These are phyloP conservation scores for Collybia sp. DNA, from an alignment of 768 basidiomycete genomes.

Conservation along the genomic window DNA sequence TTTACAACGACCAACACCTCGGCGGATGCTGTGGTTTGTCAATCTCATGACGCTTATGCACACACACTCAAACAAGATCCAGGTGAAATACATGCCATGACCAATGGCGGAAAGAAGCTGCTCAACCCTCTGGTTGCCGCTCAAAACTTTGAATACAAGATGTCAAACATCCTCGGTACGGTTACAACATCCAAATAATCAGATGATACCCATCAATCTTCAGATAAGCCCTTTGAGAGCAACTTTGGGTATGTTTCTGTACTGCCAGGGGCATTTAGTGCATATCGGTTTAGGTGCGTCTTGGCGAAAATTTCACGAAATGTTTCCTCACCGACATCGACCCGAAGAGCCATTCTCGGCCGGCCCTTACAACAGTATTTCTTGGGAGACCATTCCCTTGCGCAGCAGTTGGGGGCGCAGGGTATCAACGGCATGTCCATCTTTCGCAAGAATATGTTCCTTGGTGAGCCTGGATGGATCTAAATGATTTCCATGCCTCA, in stretches of 20 bases:
- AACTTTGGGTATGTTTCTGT: slow-evolving; percentile 97
- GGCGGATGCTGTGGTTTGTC: slow-evolving; percentile 86
- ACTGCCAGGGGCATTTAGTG: slow-evolving; percentile 88
- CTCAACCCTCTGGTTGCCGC: slow-evolving; percentile 53
- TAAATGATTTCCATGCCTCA: no score
- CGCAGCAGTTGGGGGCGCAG: no score
- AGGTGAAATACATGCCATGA: slow-evolving; percentile 10
- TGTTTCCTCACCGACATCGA: slow-evolving; percentile 50
- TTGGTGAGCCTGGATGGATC: no score
- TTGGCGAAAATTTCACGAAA: no score
- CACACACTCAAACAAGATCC: slow-evolving; percentile 78
- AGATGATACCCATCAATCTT: background rate
- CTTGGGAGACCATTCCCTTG: slow-evolving; percentile 70
- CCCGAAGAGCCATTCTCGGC: slow-evolving; percentile 77
- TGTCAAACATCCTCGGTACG: slow-evolving; percentile 91
- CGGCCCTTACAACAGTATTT: slow-evolving; percentile 96
- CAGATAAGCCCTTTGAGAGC: slow-evolving; percentile 17
- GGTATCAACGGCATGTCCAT: slow-evolving; percentile 29
- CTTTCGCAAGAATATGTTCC: slow-evolving; percentile 94
- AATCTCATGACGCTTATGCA: slow-evolving; percentile 82
- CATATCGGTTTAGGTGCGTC: slow-evolving; percentile 50
- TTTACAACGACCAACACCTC: slow-evolving; percentile 87
- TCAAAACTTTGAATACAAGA: slow-evolving; percentile 95
- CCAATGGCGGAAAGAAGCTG: background rate
- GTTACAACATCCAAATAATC: slow-evolving; percentile 46